A percentile compares a stretch with the other conserved stretches of the same genome.
Conservation (phyloP, 2,329 filamentous ascomycete genomes). For the Uncinocarpus reesii region DNA sequence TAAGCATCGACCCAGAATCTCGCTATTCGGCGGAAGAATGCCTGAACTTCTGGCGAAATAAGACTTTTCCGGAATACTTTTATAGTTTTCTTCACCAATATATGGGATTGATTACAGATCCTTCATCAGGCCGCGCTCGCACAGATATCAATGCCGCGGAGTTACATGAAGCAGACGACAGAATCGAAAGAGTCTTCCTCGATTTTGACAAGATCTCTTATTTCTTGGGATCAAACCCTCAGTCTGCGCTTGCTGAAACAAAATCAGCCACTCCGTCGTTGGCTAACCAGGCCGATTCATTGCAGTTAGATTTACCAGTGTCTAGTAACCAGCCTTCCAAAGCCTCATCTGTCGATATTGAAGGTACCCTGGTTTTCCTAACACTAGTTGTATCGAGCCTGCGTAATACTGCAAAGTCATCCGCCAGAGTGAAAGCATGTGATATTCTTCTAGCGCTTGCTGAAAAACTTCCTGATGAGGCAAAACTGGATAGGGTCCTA, state of each 20-base stretch:
- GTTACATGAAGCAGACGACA: constrained; percentile 77
- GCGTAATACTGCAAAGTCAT: constrained; percentile 76
- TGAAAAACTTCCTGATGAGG: constrained; percentile 84
- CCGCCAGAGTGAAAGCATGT: constrained; percentile 79
- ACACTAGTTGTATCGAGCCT: constrained; percentile 81
- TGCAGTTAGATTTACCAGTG: constrained; percentile 77
- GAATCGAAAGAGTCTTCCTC: constrained; percentile 83
- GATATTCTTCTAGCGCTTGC: constrained; percentile 87
- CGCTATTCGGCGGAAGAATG: constrained; percentile 92
- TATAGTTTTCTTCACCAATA: constrained; percentile 97
- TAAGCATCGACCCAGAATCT: constrained; percentile 82
- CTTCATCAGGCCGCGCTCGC: constrained; percentile 64
- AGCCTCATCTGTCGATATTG: constrained; percentile 57
- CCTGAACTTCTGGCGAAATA: constrained; percentile 79
- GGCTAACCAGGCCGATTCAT: constrained; percentile 46
- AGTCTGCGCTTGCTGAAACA: constrained; percentile 28
- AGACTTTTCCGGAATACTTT: constrained; percentile 92
- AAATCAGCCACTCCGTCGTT: constrained; percentile 26
- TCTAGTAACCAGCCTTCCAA: constrained; percentile 61
- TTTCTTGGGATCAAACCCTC: constrained; percentile 66
- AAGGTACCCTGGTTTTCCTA: constrained; percentile 85
- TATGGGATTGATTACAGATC: constrained; percentile 90
- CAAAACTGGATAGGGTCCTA: constrained; percentile 83
- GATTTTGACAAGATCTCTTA: constrained; percentile 98
- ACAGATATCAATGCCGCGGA: constrained; percentile 60